Evolutionary conservation across 108 stramenopile genomes (phyloP), one percentile per base, ranked within the genome.

Genomic region (Skeletonema marinoi): DNA sequence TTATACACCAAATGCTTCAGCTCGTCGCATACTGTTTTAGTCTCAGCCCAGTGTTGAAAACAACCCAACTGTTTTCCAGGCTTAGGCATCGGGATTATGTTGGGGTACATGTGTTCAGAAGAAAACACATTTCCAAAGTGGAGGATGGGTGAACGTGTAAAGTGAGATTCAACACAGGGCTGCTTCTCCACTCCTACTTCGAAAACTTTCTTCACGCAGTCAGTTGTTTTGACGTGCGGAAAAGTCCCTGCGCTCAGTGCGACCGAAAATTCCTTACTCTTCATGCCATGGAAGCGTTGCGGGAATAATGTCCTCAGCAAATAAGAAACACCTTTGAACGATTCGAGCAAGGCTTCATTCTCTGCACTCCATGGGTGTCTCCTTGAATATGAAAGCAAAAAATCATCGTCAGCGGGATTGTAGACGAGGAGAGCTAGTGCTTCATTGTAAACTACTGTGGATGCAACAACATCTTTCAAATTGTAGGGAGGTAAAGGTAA

Each of bases 381-480:
- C 12, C 6, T 64, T 6, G 63, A 64, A 21, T 64, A 39, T 35
- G 10, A 29, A 3, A 39, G 36, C 6, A 64, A 7, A 29, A 64
- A 64, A 10, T 17, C 38, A 29, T 64, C 63, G 36, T 21, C n/a
- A 7, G 9, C 33, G 7, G 63, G 63, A 39, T 64, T 35, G n/a
- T 64, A 64, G 19, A 61, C 25, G 25, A 61, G 60, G 21, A 61
- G n/a, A 1, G 70, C 70, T 31, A 25, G 14, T 31, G 60, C n/a
- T 3, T 14, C 32, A 32, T 31, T 14, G 60, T 32, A 61, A 11
- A 31, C 13, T 3, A 31, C 1, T 14, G 60, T 32, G 1, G 60
- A 31, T 3, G 25, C 60, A 14, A 32, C 60, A 4, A 61, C 60
- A n/a, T 14, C 21, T 32, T 61, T 32, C 60, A 61, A 16, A 4